A percentile compares a stretch with the other conserved stretches of the same genome.
phyloP scores from a whole-genome alignment of 257 asterid species.

The Lithospermum erythrorhizon region DNA sequence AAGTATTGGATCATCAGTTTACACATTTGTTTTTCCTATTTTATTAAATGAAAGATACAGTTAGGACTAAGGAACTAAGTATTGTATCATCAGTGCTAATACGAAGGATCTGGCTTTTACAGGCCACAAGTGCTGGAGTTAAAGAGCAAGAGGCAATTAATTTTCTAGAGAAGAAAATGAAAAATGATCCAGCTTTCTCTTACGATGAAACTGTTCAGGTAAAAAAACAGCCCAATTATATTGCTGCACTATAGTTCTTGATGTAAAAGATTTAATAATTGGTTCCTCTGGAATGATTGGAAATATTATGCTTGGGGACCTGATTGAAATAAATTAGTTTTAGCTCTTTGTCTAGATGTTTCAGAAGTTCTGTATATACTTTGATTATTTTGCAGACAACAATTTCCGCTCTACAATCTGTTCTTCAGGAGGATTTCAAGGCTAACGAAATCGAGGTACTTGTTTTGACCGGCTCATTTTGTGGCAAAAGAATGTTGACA shows the following conservation, averaged over 20 bases:
- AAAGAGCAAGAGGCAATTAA: constrained; percentile 97
- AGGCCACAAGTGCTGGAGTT: constrained; percentile 97
- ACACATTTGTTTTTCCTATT: background rate
- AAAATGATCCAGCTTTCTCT: constrained; percentile 77
- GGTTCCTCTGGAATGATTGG: too few species aligned
- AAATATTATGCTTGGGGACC: background rate
- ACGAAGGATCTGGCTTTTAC: constrained; percentile 12
- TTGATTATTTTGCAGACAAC: constrained; percentile 47
- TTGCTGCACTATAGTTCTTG: background rate
- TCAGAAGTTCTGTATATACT: constrained; percentile 2
- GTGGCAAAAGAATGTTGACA: too few species aligned
- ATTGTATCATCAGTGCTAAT: background rate
- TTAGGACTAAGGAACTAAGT: too few species aligned
- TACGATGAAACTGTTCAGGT: constrained; percentile 97
- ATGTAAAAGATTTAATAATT: background rate
- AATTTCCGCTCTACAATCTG: constrained; percentile 90
- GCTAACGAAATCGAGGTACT: constrained; percentile 96
- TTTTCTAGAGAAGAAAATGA: constrained; percentile 94
- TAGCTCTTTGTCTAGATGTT: background rate
- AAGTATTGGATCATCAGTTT: too few species aligned
- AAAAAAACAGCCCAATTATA: constrained; percentile 4
- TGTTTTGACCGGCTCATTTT: background rate
- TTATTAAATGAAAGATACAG: too few species aligned
- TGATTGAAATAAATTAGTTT: background rate
- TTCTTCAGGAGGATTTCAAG: constrained; percentile 96